Conservation (phyloP, 352 stramenopile species). For the Globisporangium okanoganense region DNA sequence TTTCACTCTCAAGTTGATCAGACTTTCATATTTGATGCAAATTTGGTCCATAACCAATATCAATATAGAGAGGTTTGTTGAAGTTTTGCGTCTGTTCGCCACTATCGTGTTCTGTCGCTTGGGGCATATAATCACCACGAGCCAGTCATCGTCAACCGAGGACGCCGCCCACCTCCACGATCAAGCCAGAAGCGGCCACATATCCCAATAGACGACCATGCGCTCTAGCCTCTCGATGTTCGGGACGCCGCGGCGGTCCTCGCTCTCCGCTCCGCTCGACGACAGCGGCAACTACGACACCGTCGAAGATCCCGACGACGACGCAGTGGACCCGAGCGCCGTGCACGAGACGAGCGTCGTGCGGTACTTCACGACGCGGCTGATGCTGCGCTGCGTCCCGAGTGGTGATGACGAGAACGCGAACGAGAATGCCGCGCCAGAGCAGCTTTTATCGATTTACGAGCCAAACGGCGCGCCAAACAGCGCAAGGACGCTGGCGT, state of each 20-base stretch:
- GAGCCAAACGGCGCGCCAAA: conserved; percentile 12
- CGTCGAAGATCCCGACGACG: background rate
- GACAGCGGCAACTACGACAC: background rate
- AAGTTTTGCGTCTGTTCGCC: too few relatives aligned
- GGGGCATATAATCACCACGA: too few relatives aligned
- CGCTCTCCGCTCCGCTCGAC: background rate
- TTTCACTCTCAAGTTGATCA: too few relatives aligned
- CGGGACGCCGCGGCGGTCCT: conserved; percentile 1
- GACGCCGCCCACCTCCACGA: background rate
- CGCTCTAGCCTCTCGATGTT: conserved; percentile 10
- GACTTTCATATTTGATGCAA: too few relatives aligned
- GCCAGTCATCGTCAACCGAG: background rate
- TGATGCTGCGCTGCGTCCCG: conserved; percentile 29
- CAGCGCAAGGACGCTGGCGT: too few relatives aligned
- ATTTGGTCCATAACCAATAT: too few relatives aligned
- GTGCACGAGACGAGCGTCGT: conserved; percentile 29
- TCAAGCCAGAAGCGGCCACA: too few relatives aligned
- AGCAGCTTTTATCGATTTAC: conserved; percentile 23
- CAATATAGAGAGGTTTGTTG: too few relatives aligned
- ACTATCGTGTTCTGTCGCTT: too few relatives aligned
- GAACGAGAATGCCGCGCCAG: background rate
- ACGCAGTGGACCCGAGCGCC: conserved; percentile 1
- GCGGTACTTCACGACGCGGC: conserved; percentile 30
- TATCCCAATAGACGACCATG: background rate
- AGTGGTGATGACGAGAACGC: background rate